Base-by-base conservation (phyloP, 768 basidiomycete genomes). In the Naematelia aurantialba region DNA sequence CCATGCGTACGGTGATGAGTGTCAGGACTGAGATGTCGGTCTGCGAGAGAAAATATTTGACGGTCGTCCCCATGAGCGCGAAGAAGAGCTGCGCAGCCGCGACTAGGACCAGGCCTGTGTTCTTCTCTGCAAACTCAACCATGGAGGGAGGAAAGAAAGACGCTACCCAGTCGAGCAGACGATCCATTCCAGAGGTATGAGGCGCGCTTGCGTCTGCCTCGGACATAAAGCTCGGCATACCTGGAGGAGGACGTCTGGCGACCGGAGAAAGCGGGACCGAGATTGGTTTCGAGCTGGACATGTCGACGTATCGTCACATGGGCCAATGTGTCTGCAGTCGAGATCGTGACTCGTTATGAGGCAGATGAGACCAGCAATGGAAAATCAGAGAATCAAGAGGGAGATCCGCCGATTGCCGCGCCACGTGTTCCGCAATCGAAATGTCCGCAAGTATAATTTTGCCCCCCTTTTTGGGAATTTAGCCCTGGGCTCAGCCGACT, bases 1-100 rank as follows among this genome's bases (percentile, higher is more conserved):
- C 83, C 86, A 86, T 87, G 59, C 86, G 78, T 52, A 85, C 80
- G 29, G 79, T 71, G 21, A 87, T 81, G 25, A 87, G 67, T 80
- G 85, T 65, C 21, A 73, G 42, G 49, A 64, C 54, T 13, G 66
- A 64, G 14, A 72, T 67, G 12, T 54, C 45, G 14, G 64, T 63
- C 2, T 56, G 55, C 8, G 67, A 60, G 58, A 84, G 82, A 59
- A 89, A 75, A 60, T 79, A 79, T 76, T 88, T 88, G 45, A 88
- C 87, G 4, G 81, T 77, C 2, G 85, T 78, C 52, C 84, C 84
- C 81, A 86, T 85, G 26, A 81, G 70, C 11, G 61, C 65, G 52
- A 85, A 81, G 74, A 85, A 85, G 13, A 84, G 77, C 68, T 87
- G 84, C 10, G 85, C 73, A 2, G 77, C 76, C 4, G 81, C 81